These are phyloP conservation scores for Xylariaceae sp. DNA, from an alignment of 2,329 filamentous ascomycete species.

Conservation along the genomic window DNA sequence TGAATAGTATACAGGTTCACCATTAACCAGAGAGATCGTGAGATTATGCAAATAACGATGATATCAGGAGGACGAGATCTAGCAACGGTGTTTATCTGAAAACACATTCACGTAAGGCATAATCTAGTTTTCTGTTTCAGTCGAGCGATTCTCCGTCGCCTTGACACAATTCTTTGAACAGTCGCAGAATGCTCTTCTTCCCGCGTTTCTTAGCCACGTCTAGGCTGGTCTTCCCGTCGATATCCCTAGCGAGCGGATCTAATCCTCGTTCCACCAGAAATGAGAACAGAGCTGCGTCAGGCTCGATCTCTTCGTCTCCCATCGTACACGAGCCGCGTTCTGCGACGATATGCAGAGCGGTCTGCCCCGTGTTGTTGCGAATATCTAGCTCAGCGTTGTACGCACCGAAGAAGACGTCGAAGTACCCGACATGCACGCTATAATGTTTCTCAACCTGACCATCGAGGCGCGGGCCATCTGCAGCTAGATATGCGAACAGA, in stretches of 20 bases:
- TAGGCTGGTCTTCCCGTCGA: neutral
- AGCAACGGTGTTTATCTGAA: too few species aligned
- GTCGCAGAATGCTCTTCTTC: neutral
- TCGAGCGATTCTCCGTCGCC: neutral
- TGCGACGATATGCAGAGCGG: slow-evolving; percentile 1
- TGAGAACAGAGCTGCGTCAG: neutral
- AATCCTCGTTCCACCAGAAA: slow-evolving; percentile 1
- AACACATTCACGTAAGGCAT: neutral
- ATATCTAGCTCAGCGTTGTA: neutral
- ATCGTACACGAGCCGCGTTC: neutral
- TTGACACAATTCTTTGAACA: neutral
- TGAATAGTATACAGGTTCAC: too few species aligned
- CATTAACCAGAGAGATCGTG: too few species aligned
- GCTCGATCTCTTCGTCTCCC: neutral
- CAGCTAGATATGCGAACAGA: neutral
- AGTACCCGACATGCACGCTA: neutral
- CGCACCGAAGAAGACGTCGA: slow-evolving; percentile 8
- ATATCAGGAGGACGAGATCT: too few species aligned
- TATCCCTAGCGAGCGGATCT: neutral
- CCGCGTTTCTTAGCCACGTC: neutral
- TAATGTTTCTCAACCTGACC: neutral
- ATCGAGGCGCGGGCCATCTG: neutral
- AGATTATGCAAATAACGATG: too few species aligned
- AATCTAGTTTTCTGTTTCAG: neutral
- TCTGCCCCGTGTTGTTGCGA: neutral